Evolutionary conservation across 1,139 yeast species (phyloP), one percentile per base, ranked within the genome.

Genomic region (Ogataea hybrid): DNA sequence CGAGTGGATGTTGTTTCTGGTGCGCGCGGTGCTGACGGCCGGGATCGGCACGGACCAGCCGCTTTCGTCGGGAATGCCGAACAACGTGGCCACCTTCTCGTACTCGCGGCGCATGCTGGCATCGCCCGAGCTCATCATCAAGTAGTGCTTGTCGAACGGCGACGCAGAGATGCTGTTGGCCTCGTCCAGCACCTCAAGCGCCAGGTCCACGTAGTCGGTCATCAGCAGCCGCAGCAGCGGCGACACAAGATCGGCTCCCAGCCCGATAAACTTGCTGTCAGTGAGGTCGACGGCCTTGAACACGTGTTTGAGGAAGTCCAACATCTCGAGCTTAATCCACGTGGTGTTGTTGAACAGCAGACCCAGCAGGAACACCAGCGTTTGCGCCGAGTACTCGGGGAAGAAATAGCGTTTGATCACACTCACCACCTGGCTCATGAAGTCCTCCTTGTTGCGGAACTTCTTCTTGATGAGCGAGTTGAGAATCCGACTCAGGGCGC

Each of bases 31-130:
- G 0, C 95, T 83, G 27, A 86, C 79, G 0, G 90, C 86, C 0
- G 97, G 96, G 92, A 86, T 84, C 2, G 97, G 95, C 37, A 94
- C 81, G 0, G 97, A 83, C 99, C 99, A 94, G 1, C 99, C 99
- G 58, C 83, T 81, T n/a, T 87, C 96, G 47, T 89, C 96, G 0
- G 98, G 98, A 17, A 90, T 82, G 12, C 98, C 98, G 69, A 89
- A 94, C 42, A 92, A 68, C 0, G 97, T 88, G 0, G 95, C 92
- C 1, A 95, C 83, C 52, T 79, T 81, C 52, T 86, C 96, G 56
- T 84, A 85, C 53, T 87, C 95, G 50, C 84, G 86, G 54, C 84
- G 78, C 56, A 84, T 71, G 3, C 87, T 77, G 14, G 83, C 70
- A 53, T 86, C 88, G 10, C 97, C 97, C 57, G 92, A 74, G 56